These are phyloP conservation scores for Aureobasidium zeae DNA, from an alignment of 2,329 filamentous ascomycete species.

Conservation along the genomic window DNA sequence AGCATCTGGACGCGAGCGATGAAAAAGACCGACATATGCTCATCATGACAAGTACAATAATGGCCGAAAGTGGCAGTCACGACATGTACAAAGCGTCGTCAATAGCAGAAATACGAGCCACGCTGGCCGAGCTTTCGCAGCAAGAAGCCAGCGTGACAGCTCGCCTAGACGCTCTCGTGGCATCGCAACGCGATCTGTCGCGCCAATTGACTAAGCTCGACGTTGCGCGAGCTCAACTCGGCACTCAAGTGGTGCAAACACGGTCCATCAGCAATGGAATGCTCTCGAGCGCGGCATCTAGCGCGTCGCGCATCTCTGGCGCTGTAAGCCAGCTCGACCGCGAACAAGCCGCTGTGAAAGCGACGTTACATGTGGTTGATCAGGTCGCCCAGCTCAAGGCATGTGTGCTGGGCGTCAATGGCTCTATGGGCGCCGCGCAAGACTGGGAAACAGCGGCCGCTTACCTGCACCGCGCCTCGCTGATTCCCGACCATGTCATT, in stretches of 20 bases:
- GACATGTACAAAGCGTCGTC: constrained; percentile 59
- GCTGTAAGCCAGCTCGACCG: constrained; percentile 81
- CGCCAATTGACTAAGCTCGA: constrained; percentile 83
- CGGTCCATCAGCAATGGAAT: constrained; percentile 81
- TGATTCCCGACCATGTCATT: constrained; percentile 70
- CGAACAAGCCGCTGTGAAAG: constrained; percentile 84
- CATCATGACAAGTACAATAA: too few relatives aligned
- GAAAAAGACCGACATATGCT: too few relatives aligned
- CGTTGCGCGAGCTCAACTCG: constrained; percentile 76
- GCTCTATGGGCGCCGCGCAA: constrained; percentile 94
- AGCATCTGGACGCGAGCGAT: too few relatives aligned
- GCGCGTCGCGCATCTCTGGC: constrained; percentile 73
- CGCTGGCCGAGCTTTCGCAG: constrained; percentile 63
- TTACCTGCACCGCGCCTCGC: constrained; percentile 74
- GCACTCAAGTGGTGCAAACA: constrained; percentile 75
- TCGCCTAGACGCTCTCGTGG: constrained; percentile 65
- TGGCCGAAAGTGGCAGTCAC: not conserved
- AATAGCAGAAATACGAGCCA: constrained; percentile 68
- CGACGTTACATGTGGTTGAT: constrained; percentile 84
- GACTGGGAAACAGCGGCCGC: constrained; percentile 96
- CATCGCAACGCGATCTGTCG: constrained; percentile 76
- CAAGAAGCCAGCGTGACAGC: constrained; percentile 67
- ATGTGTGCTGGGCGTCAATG: constrained; percentile 86
- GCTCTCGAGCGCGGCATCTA: constrained; percentile 76
- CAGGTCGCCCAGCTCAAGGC: constrained; percentile 95